phyloP scores from a whole-genome alignment of 768 basidiomycete genomes.

The Royoungia palumana region DNA sequence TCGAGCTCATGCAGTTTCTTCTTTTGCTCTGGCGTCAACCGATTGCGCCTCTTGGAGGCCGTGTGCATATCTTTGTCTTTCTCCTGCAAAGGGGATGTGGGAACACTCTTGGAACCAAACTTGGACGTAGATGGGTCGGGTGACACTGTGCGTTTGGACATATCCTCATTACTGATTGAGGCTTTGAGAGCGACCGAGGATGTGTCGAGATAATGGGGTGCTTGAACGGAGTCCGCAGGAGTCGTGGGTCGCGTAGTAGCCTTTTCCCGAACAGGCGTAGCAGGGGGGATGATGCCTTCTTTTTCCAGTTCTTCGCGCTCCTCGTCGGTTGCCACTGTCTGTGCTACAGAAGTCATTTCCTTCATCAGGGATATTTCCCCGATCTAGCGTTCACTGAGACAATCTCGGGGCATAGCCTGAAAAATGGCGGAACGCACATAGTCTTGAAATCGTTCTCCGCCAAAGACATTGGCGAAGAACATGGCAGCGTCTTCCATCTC shows the following conservation, averaged over 20 bases:
- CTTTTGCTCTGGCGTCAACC: constrained; percentile 77
- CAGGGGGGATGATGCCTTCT: constrained; percentile 44
- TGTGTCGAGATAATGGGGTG: constrained; percentile 9
- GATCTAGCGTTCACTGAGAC: constrained; percentile 51
- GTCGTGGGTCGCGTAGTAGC: constrained; percentile 17
- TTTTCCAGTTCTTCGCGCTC: constrained; percentile 86
- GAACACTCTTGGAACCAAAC: constrained; percentile 21
- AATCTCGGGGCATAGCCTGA: background rate
- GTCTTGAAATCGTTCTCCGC: constrained; percentile 87
- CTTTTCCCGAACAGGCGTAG: constrained; percentile 15
- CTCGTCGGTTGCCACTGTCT: constrained; percentile 88
- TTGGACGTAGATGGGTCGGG: constrained; percentile 17
- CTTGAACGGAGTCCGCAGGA: constrained; percentile 11
- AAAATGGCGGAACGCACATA: constrained; percentile 56
- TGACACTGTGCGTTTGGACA: constrained; percentile 13
- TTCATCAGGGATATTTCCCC: constrained; percentile 97
- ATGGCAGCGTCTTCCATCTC: constrained; percentile 90
- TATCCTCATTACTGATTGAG: constrained; percentile 19
- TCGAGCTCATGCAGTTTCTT: constrained; percentile 83
- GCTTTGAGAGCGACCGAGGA: constrained; percentile 16
- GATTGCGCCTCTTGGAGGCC: constrained; percentile 37
- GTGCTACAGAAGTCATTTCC: constrained; percentile 81
- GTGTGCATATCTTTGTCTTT: constrained; percentile 39
- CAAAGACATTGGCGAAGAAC: constrained; percentile 95
- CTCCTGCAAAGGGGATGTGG: constrained; percentile 26